Evolutionary conservation across 495 filamentous ascomycete genomes (phyloP), one percentile per base, ranked within the genome.

Genomic region (Pyrenopolyporus hunteri): DNA sequence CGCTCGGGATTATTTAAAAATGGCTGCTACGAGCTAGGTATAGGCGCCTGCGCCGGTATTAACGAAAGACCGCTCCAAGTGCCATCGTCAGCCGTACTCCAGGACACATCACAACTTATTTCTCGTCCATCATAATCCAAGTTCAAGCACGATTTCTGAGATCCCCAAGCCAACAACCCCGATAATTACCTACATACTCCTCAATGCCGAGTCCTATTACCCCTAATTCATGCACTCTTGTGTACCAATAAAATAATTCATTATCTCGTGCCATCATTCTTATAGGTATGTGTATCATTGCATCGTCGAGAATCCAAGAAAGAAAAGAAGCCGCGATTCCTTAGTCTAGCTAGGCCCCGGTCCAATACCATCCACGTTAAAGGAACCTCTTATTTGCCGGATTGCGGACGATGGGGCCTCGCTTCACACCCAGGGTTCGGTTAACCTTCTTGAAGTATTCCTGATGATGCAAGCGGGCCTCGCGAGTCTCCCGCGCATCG

Each of bases 401-500:
- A 53, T 43, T 28, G 25, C 31, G 29, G 31, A 39, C 16, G 2
- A 33, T 17, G 6, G 39, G 32, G 19, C 26, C 26, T 19, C 26
- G 46, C 35, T 32, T 32, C 13, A 28, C 29, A n/a, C 17, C 22
- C 13, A 39, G 6, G 0, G 22, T 37, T 32, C 14, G 46, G n/a
- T 44, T 28, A 35, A 64, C 35, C 33, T 31, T 53, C 35, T 59
- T 40, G 22, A 56, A 32, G 23, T 52, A 37, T 10, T 59, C 44
- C 8, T 51, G 63, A 33, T 60, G 48, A 46, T 59, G 36, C 3
- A 14, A 26, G 6, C 68, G 53, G 36, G 50, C 57, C 14, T 63
- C 49, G 28, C 32, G 63, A 6, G 64, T 68, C 36, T 68, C 68
- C 14, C 9, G 35, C 7, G 28, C 31, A 36, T 70, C 64, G 16